Conservation (phyloP, 1,284 basidiomycete genomes). For the Bondarzewia mesenterica region DNA sequence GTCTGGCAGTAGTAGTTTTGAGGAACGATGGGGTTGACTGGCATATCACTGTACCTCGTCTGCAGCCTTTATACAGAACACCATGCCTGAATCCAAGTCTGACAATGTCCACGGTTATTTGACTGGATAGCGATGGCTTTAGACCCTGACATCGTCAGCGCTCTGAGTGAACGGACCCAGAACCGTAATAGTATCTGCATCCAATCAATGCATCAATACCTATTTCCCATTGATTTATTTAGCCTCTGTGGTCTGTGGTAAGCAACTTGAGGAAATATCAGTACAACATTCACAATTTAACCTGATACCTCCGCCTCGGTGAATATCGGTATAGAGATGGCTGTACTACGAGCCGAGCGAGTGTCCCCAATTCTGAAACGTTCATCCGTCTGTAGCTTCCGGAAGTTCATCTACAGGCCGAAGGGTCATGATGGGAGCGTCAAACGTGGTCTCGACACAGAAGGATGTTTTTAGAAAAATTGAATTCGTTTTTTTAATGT, state of each 20-base stretch:
- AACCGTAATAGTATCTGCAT: no score
- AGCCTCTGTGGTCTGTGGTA: no score
- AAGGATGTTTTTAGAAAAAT: no score
- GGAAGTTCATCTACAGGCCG: not conserved
- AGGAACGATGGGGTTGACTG: no score
- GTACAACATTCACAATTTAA: not conserved
- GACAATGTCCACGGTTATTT: not conserved
- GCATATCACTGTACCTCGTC: not conserved
- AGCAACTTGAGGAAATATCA: not conserved
- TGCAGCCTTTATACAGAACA: not conserved
- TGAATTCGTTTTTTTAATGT: no score
- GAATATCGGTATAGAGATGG: not conserved
- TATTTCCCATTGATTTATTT: no score
- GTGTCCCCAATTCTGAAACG: not conserved
- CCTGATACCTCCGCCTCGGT: no score
- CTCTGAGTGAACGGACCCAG: not conserved
- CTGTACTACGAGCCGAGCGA: not conserved
- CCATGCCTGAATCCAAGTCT: not conserved
- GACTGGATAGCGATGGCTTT: not conserved
- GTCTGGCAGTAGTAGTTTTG: no score
- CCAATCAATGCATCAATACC: no score
- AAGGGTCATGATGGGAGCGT: not conserved
- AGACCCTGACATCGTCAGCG: not conserved
- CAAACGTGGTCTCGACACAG: not conserved
- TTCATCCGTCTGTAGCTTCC: not conserved